Conservation (phyloP, 345 rosid species). For the Isatis tinctoria region DNA sequence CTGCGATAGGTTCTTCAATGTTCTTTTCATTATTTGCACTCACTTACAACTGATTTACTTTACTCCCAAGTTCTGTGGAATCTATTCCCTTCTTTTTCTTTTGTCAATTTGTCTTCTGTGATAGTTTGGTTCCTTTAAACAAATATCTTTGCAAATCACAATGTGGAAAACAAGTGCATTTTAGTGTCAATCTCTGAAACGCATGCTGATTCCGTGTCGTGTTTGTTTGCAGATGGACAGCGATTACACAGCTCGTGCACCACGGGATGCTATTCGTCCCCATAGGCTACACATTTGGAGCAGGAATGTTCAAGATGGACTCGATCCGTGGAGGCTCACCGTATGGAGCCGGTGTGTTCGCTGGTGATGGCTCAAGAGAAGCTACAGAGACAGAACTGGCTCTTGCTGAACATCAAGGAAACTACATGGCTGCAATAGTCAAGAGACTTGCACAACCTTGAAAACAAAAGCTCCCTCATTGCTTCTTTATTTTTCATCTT, state of each 20-base stretch:
- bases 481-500: neutral
- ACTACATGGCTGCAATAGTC: conserved; percentile 64
- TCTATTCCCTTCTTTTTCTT: neutral
- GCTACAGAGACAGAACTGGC: conserved; percentile 64
- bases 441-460: conserved; percentile 50
- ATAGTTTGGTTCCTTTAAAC: neutral
- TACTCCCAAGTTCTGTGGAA: neutral
- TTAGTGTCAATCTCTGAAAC: neutral
- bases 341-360: conserved; percentile 64
- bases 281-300: conserved; percentile 77
- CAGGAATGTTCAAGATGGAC: conserved; percentile 80
- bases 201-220: neutral
- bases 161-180: too few relatives aligned
- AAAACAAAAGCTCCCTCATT: neutral
- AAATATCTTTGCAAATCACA: too few relatives aligned
- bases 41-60: neutral
- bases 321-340: conserved; percentile 71
- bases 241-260: conserved; percentile 72
- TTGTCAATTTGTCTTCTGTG: neutral
- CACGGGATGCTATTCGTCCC: conserved; percentile 91
- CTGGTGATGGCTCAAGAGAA: conserved; percentile 75
- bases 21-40: neutral
- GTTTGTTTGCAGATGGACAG: conserved; percentile 55
- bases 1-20: neutral
- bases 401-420: conserved; percentile 79